Evolutionary conservation across 1,139 yeast species (phyloP), one percentile per base, ranked within the genome.

Genomic region (Kluyveromyces sp.): DNA sequence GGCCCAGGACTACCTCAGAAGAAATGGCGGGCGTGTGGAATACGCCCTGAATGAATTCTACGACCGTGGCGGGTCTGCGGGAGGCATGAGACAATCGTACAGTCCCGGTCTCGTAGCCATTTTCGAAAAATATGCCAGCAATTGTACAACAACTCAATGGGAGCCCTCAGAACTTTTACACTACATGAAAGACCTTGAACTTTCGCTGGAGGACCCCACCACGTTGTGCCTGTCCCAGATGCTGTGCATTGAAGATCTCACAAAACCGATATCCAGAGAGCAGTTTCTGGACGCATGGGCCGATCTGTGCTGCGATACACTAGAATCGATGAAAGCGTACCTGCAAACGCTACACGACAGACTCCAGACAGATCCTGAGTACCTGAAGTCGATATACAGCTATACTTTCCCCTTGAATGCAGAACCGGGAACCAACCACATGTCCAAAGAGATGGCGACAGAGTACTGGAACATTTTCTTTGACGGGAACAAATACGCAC

Each of bases 391-490:
- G 30, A 73, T 88, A 11, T 88, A 89, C 65, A 73, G 71, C 40
- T 88, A 77, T 61, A 73, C 94, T 0, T 89, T 84, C 64, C 73
- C 68, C 7, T 83, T 82, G 54, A 71, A 80, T 33, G 65, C 83
- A 43, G 88, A 83, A 34, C 73, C 69, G 22, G 77, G 78, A 3
- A 79, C 77, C 51, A 76, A 81, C 49, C 67, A 74, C n/a, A 60
- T 89, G 31, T 76, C 60, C 43, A 61, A 69, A 6, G 94, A 82
- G 1, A 71, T 78, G 2, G 92, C 95, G 0, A 66, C 74, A 2
- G 87, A 77, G 26, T 84, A 87, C 63, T 89, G 97, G 98, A 67
- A 66, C 31, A 68, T 88, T 39, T 69, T 89, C 35, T 69, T 89
- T 12, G 42, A 33, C 46, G 55, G 34, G 52, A 16, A 46, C 50